Base-by-base conservation (phyloP, 2,329 filamentous ascomycete species). In the Xylariaceae sp. region DNA sequence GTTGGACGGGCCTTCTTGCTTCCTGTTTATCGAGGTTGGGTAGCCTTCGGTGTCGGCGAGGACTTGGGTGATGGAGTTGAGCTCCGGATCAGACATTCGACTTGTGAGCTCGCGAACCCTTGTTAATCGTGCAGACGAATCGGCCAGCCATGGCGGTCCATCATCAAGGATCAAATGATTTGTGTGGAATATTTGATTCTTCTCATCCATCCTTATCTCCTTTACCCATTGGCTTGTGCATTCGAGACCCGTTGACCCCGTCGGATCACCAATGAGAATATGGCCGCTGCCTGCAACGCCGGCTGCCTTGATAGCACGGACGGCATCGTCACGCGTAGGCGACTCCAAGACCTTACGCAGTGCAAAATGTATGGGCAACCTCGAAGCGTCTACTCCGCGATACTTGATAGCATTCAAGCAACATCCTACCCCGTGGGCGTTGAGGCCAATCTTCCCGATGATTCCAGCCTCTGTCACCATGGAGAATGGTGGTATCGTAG, bases 361-460 rank as follows among this genome's bases (percentile, higher is more conserved):
- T 0, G 80, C 82, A 6, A 87, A 69, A 60, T 87, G 84, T n/a
- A 83, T 77, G 0, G 84, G 83, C 2, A 86, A 59, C 7, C 74
- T 75, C 1, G 66, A 65, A 2, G 66, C 59, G 59, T 82, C 73
- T 44, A 84, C 75, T 1, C 82, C 81, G 2, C 74, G 72, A 3
- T 80, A 80, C 38, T 75, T 74, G 54, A 87, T 83, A 0, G 83
- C 84, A 54, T 87, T 87, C 9, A 87, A 70, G 41, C 78, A 79
- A 0, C 78, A 77, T 0, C 82, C 83, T 0, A 87, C 80, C 0
- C 83, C 81, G 0, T 65, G 61, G 14, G 69, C 71, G 60, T 88
- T 88, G 58, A 87, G 72, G 0, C 84, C 84, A 18, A 87, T 86
- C 65, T 88, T 88, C 13, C 82, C 83, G 33, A 87, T 76, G 18